Conservation (phyloP, 108 stramenopile species). For the Skeletonema menzelii region DNA sequence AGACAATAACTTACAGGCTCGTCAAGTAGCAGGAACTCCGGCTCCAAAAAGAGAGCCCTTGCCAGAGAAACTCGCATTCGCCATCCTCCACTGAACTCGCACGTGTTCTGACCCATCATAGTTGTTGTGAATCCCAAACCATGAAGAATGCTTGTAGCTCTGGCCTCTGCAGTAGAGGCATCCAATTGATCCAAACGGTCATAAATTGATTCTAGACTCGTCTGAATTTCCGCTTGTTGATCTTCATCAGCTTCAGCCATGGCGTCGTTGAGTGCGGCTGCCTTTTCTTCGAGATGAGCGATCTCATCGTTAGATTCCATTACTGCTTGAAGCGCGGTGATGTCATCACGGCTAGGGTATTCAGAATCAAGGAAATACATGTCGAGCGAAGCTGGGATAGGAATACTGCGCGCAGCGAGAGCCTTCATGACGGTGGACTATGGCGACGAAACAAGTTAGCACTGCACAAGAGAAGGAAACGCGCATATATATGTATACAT, state of each 20-base stretch:
- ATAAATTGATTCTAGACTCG: constrained; percentile 84
- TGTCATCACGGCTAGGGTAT: constrained; percentile 91
- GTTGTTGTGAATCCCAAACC: constrained; percentile 95
- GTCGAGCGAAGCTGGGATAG: constrained; percentile 96
- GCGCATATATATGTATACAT: background rate
- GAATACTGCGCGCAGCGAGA: constrained; percentile 93
- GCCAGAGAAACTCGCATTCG: constrained; percentile 92
- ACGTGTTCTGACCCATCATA: constrained; percentile 93
- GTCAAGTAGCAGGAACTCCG: constrained; percentile 93
- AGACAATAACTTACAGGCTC: constrained; percentile 89
- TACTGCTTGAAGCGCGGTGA: constrained; percentile 96
- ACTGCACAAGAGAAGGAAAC: constrained; percentile 19
- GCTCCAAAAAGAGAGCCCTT: constrained; percentile 76
- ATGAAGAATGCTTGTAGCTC: constrained; percentile 94
- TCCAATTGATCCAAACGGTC: constrained; percentile 96
- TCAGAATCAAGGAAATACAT: constrained; percentile 96
- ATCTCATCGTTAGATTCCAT: constrained; percentile 94
- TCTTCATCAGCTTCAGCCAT: constrained; percentile 91
- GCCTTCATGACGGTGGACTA: constrained; percentile 95
- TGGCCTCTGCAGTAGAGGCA: constrained; percentile 94
- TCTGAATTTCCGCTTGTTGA: constrained; percentile 68
- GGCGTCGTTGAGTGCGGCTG: constrained; percentile 84
- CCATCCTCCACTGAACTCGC: constrained; percentile 98
- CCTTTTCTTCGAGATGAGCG: constrained; percentile 82
- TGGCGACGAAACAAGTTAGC: constrained; percentile 48